Conservation (phyloP, 495 filamentous ascomycete genomes). For the Pyrenula aspistea region DNA sequence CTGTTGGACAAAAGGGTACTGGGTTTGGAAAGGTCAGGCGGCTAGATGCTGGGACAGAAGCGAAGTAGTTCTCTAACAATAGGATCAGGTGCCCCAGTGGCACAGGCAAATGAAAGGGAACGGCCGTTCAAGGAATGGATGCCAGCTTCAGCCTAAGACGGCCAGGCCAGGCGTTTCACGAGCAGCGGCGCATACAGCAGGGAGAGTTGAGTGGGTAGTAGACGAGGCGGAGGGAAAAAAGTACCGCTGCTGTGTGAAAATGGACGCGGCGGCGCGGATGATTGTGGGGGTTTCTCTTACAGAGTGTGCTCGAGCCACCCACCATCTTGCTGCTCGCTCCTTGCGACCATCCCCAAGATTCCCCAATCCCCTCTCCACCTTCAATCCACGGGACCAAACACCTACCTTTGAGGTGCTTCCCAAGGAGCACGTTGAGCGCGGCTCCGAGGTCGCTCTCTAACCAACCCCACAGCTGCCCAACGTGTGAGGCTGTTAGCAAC, state of each 20-base stretch:
- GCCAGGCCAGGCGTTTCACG: neutral
- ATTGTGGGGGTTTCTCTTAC: neutral
- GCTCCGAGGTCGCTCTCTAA: neutral
- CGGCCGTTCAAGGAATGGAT: neutral
- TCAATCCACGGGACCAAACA: neutral
- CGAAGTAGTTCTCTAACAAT: neutral
- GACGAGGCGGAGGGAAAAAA: neutral
- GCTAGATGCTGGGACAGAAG: neutral
- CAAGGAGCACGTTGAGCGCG: neutral
- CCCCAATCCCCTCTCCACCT: neutral
- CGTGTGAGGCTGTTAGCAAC: conserved; percentile 24
- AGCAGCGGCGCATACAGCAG: neutral
- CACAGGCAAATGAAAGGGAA: neutral
- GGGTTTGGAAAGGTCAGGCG: neutral
- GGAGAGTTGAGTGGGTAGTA: neutral
- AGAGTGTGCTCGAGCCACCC: neutral
- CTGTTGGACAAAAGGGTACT: neutral
- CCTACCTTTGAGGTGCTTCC: neutral
- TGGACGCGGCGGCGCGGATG: too few species aligned
- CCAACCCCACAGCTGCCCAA: conserved; percentile 23
- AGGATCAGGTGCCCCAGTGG: neutral
- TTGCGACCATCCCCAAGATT: too few species aligned
- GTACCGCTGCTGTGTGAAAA: neutral
- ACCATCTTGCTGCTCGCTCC: neutral
- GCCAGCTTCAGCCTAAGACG: neutral